These are phyloP conservation scores for Jamesozyma lodderae DNA, from an alignment of 805 yeast species.

Conservation along the genomic window DNA sequence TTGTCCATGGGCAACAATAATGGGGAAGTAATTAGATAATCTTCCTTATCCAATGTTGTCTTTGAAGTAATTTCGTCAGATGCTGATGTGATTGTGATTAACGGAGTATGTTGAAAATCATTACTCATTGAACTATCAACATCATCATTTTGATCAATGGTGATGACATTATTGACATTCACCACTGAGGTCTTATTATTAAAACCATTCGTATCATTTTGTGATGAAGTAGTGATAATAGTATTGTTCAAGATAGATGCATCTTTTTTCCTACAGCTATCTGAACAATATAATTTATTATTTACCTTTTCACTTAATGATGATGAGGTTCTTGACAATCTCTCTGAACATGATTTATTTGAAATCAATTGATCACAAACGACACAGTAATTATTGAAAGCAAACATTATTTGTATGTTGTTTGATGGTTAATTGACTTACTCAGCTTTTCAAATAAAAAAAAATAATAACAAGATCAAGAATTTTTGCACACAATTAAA, in stretches of 20 bases:
- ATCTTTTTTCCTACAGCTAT: slow-evolving; percentile 17
- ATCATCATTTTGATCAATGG: background rate
- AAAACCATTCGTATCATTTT: no score
- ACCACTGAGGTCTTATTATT: background rate
- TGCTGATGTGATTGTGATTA: slow-evolving; percentile 2
- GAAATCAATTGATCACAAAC: slow-evolving; percentile 39
- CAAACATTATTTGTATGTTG: no score
- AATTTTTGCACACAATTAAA: no score
- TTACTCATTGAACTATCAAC: background rate
- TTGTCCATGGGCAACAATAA: slow-evolving; percentile 13
- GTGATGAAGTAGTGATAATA: background rate
- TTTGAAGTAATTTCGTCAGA: slow-evolving; percentile 2
- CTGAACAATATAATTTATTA: slow-evolving; percentile 22
- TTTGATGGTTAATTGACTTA: no score
- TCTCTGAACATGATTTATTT: background rate
- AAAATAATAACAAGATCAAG: no score
- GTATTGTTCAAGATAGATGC: slow-evolving; percentile 2
- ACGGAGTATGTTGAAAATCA: background rate
- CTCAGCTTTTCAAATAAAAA: no score
- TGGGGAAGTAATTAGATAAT: slow-evolving; percentile 19
- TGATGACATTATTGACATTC: background rate
- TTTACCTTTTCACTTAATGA: background rate
- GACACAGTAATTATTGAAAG: slow-evolving; percentile 47
- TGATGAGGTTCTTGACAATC: background rate
- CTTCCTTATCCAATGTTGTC: slow-evolving; percentile 10